Conservation (phyloP, 495 filamentous ascomycete genomes). For the Zalerion maritima region DNA sequence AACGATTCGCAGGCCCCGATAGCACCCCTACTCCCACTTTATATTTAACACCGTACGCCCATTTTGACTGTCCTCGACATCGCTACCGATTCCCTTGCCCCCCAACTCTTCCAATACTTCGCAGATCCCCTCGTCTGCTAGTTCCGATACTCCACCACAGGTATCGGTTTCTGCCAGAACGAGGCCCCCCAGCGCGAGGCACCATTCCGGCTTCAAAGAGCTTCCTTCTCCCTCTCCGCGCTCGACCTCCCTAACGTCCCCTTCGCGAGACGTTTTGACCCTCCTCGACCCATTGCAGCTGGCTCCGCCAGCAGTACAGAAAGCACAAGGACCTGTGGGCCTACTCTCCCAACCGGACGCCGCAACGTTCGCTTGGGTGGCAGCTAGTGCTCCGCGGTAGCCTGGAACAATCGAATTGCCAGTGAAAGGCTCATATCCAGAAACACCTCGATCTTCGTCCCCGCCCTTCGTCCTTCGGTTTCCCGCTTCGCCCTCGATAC, state of each 20-base stretch:
- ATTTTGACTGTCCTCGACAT: conserved; percentile 2
- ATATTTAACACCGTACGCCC: conserved; percentile 4
- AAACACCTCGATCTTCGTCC: conserved; percentile 4
- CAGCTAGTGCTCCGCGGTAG: conserved; percentile 51
- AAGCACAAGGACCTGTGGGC: conserved; percentile 57
- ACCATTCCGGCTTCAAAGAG: conserved; percentile 77
- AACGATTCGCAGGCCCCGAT: conserved; percentile 60
- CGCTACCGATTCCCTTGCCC: conserved; percentile 6
- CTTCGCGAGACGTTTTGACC: conserved; percentile 39
- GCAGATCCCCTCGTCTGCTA: conserved; percentile 78
- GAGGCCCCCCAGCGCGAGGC: conserved; percentile 50
- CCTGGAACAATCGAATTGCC: conserved; percentile 14
- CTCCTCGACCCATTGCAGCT: conserved; percentile 32
- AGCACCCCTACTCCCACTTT: conserved; percentile 40
- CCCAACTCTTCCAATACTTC: conserved; percentile 17
- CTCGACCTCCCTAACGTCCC: conserved; percentile 76
- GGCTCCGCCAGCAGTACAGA: conserved; percentile 38
- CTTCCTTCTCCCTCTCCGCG: conserved; percentile 68
- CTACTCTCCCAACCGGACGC: conserved; percentile 88
- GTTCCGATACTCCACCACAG: conserved; percentile 68
- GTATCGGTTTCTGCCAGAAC: conserved; percentile 77
- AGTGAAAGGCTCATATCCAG: conserved; percentile 11
- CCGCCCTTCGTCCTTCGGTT: conserved; percentile 4
- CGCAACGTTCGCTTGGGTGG: conserved; percentile 83
- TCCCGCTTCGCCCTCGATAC: conserved; percentile 10